A percentile compares a stretch with the other conserved stretches of the same genome.
Evolutionary conservation across 2,329 filamentous ascomycete genomes (phyloP).

Genomic region (Diaporthe sp.): DNA sequence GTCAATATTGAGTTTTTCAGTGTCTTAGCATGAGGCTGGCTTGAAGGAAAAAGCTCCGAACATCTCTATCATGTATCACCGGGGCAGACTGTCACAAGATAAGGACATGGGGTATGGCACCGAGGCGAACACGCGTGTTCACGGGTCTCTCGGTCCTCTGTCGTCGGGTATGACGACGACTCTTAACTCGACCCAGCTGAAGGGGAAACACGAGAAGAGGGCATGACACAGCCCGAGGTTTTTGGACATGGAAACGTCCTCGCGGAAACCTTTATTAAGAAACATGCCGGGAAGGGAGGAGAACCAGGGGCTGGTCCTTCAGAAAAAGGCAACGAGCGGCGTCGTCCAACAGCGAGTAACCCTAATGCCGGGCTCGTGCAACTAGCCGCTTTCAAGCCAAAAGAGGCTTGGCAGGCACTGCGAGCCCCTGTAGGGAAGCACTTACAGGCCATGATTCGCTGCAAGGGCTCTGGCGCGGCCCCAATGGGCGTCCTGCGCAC

Average conservation of each 20-base stretch:
- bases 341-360: slow-evolving; percentile 11
- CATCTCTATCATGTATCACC: slow-evolving; percentile 26
- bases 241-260: slow-evolving; percentile 1
- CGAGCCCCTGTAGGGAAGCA: slow-evolving; percentile 33
- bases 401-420: slow-evolving; percentile 39
- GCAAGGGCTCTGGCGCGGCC: slow-evolving; percentile 30
- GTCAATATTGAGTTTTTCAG: not conserved
- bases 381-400: slow-evolving; percentile 35
- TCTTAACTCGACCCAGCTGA: slow-evolving; percentile 20
- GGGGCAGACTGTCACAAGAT: slow-evolving; percentile 12
- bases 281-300: not conserved
- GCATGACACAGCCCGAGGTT: slow-evolving; percentile 12
- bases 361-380: slow-evolving; percentile 33
- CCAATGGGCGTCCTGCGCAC: slow-evolving; percentile 37
- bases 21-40: slow-evolving; percentile 21
- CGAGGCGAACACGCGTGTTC: slow-evolving; percentile 18
- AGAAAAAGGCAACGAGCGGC: slow-evolving; percentile 12
- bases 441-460: slow-evolving; percentile 37
- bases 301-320: not conserved
- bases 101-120: slow-evolving; percentile 12
- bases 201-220: slow-evolving; percentile 22
- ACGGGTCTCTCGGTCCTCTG: slow-evolving; percentile 15
- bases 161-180: slow-evolving; percentile 20
- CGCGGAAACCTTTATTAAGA: slow-evolving; percentile 24
- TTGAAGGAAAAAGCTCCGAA: slow-evolving; percentile 1